phyloP scores from a whole-genome alignment of 2,329 filamentous ascomycete genomes.

The Tolypocladium guangdongense region DNA sequence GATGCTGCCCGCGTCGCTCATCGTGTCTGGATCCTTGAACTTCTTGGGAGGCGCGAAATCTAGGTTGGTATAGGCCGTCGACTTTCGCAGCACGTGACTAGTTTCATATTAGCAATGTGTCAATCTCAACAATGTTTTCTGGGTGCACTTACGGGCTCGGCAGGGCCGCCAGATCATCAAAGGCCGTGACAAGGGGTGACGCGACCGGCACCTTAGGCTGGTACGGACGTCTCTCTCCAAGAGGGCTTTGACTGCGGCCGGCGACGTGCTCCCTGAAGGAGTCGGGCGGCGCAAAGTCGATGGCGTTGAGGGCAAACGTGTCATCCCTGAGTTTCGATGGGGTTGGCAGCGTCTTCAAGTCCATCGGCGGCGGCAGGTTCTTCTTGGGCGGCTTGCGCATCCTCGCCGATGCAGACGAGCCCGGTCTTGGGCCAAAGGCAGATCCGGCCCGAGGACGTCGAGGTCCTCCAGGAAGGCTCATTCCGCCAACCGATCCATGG shows the following conservation, averaged over 20 bases:
- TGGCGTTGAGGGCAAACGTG: slow-evolving; percentile 56
- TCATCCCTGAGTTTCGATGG: slow-evolving; percentile 79
- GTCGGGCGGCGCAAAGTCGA: slow-evolving; percentile 79
- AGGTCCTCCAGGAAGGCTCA: slow-evolving; percentile 31
- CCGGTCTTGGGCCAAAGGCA: slow-evolving; percentile 31
- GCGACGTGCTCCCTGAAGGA: slow-evolving; percentile 54
- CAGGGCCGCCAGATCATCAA: slow-evolving; percentile 74
- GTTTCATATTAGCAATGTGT: neutral
- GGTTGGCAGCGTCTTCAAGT: slow-evolving; percentile 69
- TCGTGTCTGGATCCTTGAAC: slow-evolving; percentile 51
- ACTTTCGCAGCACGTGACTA: slow-evolving; percentile 65
- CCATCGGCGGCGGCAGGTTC: slow-evolving; percentile 55
- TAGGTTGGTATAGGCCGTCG: slow-evolving; percentile 63
- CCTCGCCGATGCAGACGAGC: slow-evolving; percentile 50
- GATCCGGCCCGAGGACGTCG: slow-evolving; percentile 46
- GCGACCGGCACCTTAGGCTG: slow-evolving; percentile 61
- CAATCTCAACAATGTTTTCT: neutral
- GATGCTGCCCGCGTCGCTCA: slow-evolving; percentile 58
- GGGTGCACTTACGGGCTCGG: slow-evolving; percentile 73
- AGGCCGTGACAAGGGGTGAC: slow-evolving; percentile 71
- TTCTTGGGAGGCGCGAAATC: slow-evolving; percentile 73
- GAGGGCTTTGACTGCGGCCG: slow-evolving; percentile 56
- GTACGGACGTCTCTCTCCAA: slow-evolving; percentile 60
- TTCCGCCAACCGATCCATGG: slow-evolving; percentile 39
- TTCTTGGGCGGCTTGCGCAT: slow-evolving; percentile 35